Conservation (phyloP, 1,284 basidiomycete genomes). For the Ganoderma meredithae region DNA sequence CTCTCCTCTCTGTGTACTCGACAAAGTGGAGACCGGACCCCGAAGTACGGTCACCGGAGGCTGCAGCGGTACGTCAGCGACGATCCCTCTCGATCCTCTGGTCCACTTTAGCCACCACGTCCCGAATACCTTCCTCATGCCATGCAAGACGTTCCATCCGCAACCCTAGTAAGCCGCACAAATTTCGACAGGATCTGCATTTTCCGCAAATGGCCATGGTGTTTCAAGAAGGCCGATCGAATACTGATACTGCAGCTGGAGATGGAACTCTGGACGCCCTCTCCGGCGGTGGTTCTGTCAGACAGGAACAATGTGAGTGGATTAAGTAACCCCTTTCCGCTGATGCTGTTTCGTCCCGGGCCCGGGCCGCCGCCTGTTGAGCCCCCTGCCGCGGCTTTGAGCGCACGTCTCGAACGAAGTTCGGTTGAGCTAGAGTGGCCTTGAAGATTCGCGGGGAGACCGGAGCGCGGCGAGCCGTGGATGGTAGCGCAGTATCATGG, state of each 20-base stretch:
- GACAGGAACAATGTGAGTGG: not conserved
- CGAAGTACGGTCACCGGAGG: not conserved
- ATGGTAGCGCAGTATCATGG: not conserved
- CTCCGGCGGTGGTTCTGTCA: not conserved
- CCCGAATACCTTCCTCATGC: not conserved
- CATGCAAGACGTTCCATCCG: too few relatives aligned
- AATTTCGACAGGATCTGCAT: not conserved
- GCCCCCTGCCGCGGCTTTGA: not conserved
- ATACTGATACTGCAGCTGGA: not conserved
- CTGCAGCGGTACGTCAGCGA: not conserved
- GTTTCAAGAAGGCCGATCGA: not conserved
- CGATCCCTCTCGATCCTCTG: not conserved
- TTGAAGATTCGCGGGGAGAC: not conserved
- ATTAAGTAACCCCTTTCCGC: not conserved
- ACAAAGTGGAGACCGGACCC: not conserved
- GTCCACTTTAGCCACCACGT: not conserved
- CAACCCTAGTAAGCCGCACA: not conserved
- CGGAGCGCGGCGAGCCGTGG: not conserved
- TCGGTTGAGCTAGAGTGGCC: not conserved
- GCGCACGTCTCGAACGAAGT: not conserved
- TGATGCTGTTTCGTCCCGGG: not conserved
- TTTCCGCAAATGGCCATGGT: not conserved
- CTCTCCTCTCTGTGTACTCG: too few relatives aligned
- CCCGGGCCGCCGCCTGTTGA: too few relatives aligned
- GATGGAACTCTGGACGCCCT: not conserved